Percentiles rank a stretch among this genome's conserved stretches.
Evolutionary conservation across 192 early-diverging fungal species (phyloP).

Genomic region (Entomortierella lignicola): DNA sequence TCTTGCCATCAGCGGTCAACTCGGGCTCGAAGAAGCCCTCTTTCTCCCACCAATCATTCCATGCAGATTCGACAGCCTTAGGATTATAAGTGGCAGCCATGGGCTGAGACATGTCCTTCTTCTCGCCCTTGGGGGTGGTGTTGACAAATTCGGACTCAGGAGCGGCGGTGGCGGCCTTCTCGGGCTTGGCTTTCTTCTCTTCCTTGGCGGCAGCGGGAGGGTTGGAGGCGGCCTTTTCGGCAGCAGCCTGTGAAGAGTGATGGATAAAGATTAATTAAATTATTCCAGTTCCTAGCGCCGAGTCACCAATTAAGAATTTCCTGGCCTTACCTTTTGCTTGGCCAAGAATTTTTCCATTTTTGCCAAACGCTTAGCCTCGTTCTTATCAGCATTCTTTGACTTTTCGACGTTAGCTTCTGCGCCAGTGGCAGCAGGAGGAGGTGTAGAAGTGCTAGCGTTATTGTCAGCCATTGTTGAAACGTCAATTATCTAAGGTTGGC

Average conservation of each 20-base stretch:
- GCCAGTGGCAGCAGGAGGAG: conserved; percentile 30
- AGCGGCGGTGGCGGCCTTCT: conserved; percentile 35
- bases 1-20: conserved; percentile 75
- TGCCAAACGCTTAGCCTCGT: conserved; percentile 89
- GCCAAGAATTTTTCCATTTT: conserved; percentile 95
- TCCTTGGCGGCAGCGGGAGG: conserved; percentile 39
- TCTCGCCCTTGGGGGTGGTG: conserved; percentile 88
- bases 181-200: conserved; percentile 44
- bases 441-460: conserved; percentile 24
- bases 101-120: conserved; percentile 77
- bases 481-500: conserved; percentile 24
- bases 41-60: conserved; percentile 99
- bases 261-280: not conserved
- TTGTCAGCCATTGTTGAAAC: conserved; percentile 49
- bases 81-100: conserved; percentile 91
- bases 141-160: conserved; percentile 78
- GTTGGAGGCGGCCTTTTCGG: conserved; percentile 61
- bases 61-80: conserved; percentile 90
- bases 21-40: conserved; percentile 91
- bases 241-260: conserved; percentile 17
- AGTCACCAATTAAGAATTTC: not conserved
- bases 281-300: no score
- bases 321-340: conserved; percentile 80
- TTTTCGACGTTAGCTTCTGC: conserved; percentile 42
- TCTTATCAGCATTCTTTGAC: conserved; percentile 89